Evolutionary conservation across 805 yeast species (phyloP).

Genomic region (Candida nanaspora): DNA sequence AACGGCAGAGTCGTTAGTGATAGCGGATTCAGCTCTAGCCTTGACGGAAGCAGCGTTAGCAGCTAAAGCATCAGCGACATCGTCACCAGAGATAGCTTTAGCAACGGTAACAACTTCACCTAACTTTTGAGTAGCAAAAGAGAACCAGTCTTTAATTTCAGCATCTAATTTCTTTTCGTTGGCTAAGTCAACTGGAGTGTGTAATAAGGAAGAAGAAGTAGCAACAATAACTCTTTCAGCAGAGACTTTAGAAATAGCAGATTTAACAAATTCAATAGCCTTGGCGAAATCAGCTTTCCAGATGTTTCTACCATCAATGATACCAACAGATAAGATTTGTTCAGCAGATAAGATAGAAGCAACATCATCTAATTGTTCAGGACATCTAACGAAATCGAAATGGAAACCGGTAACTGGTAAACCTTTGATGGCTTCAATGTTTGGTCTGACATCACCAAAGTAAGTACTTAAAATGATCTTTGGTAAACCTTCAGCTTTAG

Average conservation of each 20-base stretch:
- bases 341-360: constrained; percentile 54
- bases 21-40: constrained; percentile 78
- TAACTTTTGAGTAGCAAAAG: constrained; percentile 96
- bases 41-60: constrained; percentile 83
- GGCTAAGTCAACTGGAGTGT: constrained; percentile 95
- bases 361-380: constrained; percentile 90
- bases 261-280: constrained; percentile 74
- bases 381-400: constrained; percentile 92
- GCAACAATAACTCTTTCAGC: constrained; percentile 81
- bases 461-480: constrained; percentile 81
- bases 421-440: constrained; percentile 79
- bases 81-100: constrained; percentile 77
- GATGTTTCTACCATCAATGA: constrained; percentile 98
- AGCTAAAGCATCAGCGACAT: constrained; percentile 67
- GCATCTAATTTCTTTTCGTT: constrained; percentile 88
- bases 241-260: constrained; percentile 82
- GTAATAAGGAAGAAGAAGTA: constrained; percentile 93
- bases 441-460: constrained; percentile 98
- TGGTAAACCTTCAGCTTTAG: constrained; percentile 64
- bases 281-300: constrained; percentile 95
- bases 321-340: constrained; percentile 91
- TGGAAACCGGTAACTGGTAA: constrained; percentile 95
- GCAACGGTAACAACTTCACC: constrained; percentile 86
- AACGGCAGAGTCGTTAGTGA: constrained; percentile 90
- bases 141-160: constrained; percentile 94